Evolutionary conservation across 139 green algal genomes (phyloP).

Genomic region (Asterochloris sp.): DNA sequence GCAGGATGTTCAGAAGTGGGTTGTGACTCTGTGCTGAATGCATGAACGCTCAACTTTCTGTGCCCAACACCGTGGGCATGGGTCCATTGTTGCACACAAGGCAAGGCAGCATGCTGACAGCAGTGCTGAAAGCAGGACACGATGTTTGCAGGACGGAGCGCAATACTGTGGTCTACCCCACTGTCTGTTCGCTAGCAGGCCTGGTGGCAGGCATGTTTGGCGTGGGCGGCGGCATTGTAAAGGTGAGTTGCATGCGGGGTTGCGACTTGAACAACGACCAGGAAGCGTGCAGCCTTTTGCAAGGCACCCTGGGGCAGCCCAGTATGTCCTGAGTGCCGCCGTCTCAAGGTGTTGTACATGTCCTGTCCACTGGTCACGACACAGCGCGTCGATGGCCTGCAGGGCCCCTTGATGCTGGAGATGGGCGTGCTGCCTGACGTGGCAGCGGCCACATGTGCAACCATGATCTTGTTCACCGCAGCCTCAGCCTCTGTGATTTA

Average conservation of each 20-base stretch:
- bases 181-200: constrained; percentile 51
- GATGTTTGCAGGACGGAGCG: not conserved
- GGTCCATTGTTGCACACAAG: no score
- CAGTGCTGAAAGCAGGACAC: no score
- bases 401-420: constrained; percentile 60
- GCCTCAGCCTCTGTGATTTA: constrained; percentile 47
- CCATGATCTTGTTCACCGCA: constrained; percentile 47
- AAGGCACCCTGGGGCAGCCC: no score
- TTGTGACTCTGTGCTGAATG: no score
- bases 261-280: not conserved
- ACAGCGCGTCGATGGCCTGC: not conserved
- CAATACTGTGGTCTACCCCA: constrained; percentile 52
- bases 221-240: constrained; percentile 68
- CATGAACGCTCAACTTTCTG: no score
- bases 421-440: constrained; percentile 58
- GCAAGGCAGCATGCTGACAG: no score
- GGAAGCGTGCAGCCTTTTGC: no score
- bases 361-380: no score
- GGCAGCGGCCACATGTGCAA: constrained; percentile 51
- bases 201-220: constrained; percentile 64
- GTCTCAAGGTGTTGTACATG: no score
- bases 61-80: no score
- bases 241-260: not conserved
- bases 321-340: no score
- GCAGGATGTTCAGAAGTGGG: no score